Base-by-base conservation (phyloP, 2,329 filamentous ascomycete genomes). In the Corynespora cassiicola region DNA sequence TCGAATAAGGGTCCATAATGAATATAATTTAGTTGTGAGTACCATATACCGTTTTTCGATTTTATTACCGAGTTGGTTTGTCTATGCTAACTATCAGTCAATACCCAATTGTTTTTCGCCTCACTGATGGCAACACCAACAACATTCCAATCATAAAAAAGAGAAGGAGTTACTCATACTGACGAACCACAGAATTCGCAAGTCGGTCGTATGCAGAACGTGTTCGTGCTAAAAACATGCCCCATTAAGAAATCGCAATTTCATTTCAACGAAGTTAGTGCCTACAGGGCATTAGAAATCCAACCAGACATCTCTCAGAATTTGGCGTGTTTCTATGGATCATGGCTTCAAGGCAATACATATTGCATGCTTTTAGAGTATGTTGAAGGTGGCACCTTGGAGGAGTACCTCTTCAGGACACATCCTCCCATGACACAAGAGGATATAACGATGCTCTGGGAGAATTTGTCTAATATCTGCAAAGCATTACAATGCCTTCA, bases 351-450 rank as follows among this genome's bases (percentile, higher is more conserved):
- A 7, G 32, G 36, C 0, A 19, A 35, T 1, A 58, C 39, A 4
- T 61, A 53, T 26, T 61, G 69, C 18, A 58, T 72, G 4, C 41
- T 72, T 2, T 48, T 71, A 4, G 70, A 72, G 34, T 67, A 52
- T 27, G 66, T 60, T 0, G 54, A 67, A 11, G 27, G 48, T 8
- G 55, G 45, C 2, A 69, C 70, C 28, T 53, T 72, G 4, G 50
- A 54, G 6, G 50, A 61, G 2, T 63, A 54, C 23, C 65, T 69
- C 22, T 6, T 36, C 1, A 38, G 38, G 1, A 32, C 39, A 9
- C 17, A 39, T 2, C 65, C 65, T 3, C 68, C 68, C 0, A 42
- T 45, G 0, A 30, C 46, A 1, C 22, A 35, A 3, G 28, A 26
- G 1, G 59, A 68, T 11, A 60, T 67, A 1, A 24, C 54, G 1